Evolutionary conservation across 2,329 filamentous ascomycete species (phyloP).

Genomic region (Colletotrichum gigasporum): DNA sequence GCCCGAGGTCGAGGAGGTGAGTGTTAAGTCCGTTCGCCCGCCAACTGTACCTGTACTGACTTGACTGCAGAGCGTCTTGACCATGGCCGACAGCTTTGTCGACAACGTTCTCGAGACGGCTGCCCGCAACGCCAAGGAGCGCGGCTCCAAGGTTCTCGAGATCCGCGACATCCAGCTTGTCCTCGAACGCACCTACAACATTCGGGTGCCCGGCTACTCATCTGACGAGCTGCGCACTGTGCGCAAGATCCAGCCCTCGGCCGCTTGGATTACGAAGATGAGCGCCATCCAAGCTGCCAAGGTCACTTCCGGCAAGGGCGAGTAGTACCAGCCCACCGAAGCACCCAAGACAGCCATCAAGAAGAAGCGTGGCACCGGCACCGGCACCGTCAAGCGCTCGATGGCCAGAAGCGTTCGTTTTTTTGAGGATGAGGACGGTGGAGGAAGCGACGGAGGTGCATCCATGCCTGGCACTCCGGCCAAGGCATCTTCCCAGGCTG

Average conservation of each 20-base stretch:
- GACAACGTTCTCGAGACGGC: constrained; percentile 89
- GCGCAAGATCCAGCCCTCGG: constrained; percentile 88
- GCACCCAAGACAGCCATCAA: neutral
- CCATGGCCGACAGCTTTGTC: constrained; percentile 92
- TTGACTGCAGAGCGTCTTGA: constrained; percentile 76
- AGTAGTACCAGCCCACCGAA: constrained; percentile 46
- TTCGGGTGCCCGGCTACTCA: constrained; percentile 92
- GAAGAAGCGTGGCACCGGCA: neutral
- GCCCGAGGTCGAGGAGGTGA: constrained; percentile 95
- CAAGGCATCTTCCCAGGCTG: neutral
- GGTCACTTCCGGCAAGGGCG: constrained; percentile 72
- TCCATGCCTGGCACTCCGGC: neutral
- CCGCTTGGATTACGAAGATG: constrained; percentile 96
- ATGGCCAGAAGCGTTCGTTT: constrained; percentile 12
- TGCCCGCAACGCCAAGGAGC: constrained; percentile 92
- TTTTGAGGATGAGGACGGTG: neutral
- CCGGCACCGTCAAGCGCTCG: neutral
- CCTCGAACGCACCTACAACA: constrained; percentile 87
- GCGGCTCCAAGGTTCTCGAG: constrained; percentile 89
- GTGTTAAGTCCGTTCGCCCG: constrained; percentile 33
- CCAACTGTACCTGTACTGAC: constrained; percentile 16
- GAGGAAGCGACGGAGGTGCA: neutral
- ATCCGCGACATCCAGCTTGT: constrained; percentile 87
- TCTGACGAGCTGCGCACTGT: constrained; percentile 95
- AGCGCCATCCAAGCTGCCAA: constrained; percentile 95